Evolutionary conservation across 2,329 filamentous ascomycete genomes (phyloP), one percentile per base, ranked within the genome.

Genomic region (Sclerotinia spermophila): DNA sequence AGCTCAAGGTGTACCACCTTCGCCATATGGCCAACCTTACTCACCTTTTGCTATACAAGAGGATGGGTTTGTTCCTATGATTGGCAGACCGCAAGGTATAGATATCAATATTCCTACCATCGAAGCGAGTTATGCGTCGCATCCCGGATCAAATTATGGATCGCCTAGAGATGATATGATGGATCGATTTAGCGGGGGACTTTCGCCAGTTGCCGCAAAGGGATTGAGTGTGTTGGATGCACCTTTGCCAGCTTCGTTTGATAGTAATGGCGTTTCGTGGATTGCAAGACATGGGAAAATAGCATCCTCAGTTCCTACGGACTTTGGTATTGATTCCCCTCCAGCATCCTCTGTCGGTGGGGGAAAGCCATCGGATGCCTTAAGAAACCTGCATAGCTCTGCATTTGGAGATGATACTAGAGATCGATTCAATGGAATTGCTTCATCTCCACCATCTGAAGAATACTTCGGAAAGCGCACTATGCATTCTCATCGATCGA

Each of bases 221-320:
- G 87, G 86, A 3, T 80, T 97, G n/a, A 96, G 92, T n/a, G 92
- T 96, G 21, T 86, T 97, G 73, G 95, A 98, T 82, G 96, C 94
- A 3, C 94, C 93, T 24, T 86, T 98, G 13, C 96, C 96, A 1
- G 93, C 94, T 13, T 98, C 95, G 0, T 97, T 98, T 80, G 96
- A 98, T 81, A 97, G 94, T 76, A 96, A 97, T 78, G 95, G 94
- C 65, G 92, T 97, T 68, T 97, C 94, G 17, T 92, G 95, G 79
- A 94, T 93, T 73, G 94, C 95, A 27, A 89, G 93, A 72, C 94
- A 94, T 79, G 96, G 92, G 0, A 93, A 94, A 0, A 94, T 96
- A 81, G 94, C 95, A 11, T 93, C 94, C 0, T 98, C 95, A 0
- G 92, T 98, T 17, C 96, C 96, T 15, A 92, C 93, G 67, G 93